Base-by-base conservation (phyloP, 148 eudicot genomes). In the Heliosperma pusillum region DNA sequence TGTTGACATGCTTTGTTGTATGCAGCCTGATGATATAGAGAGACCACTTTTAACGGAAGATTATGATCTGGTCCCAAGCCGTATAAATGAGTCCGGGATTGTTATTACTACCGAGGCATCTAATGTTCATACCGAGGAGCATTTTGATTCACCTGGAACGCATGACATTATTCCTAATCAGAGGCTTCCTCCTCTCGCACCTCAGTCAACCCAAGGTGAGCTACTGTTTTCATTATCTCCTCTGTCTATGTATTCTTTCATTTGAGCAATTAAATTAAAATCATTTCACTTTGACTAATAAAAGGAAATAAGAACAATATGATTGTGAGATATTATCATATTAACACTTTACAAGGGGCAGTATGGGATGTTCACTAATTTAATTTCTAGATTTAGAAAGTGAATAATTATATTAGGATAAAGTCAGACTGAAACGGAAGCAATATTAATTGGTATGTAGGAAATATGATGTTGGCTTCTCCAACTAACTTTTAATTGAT, bases 1-100 rank as follows among this genome's bases (percentile, higher is more conserved):
- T 76, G 68, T 25, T 64, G 70, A 67, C 66, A 60, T 74, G 9
- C 24, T 75, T 61, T 73, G 33, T 60, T 26, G 26, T 53, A 12
- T 80, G 66, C 76, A 92, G 97, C 88, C 55, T 79, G 92, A 95
- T 80, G 99, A 92, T 76, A 67, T 94, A 75, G 97, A 95, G 86
- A 85, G 88, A 76, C 99, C 97, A 72, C 92, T 95, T 79, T 80
- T 90, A 70, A 81, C 80, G 5, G 97, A 88, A 69, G 97, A 89
- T 77, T 71, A 63, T 33, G 71, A 71, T 75, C 66, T 57, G 66
- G 75, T 66, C 53, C 82, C 85, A 65, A 79, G 71, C 76, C 86
- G 77, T 70, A 77, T 20, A 42, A 81, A 70, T 77, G 96, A 90
- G 25, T 72, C 82, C 72, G 44, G 81, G 45, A 77, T 69, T 71